Conservation (phyloP, 441 rosid genomes). For the Brassica hybrid region DNA sequence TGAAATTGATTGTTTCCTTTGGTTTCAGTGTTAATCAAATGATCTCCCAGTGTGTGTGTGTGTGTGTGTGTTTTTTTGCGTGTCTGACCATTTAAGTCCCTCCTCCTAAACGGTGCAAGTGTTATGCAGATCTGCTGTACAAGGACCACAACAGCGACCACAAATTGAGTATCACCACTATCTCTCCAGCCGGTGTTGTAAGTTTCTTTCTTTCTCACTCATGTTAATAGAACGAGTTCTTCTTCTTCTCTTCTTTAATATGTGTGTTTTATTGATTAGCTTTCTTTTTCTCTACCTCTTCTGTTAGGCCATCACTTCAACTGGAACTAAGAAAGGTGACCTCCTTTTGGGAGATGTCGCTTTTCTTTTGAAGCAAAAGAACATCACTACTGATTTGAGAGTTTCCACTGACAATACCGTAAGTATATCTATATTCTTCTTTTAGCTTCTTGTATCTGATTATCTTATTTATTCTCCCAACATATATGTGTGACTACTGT, state of each 20-base stretch:
- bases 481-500: background rate
- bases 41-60: no score
- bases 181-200: slow-evolving; percentile 80
- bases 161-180: slow-evolving; percentile 84
- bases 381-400: slow-evolving; percentile 81
- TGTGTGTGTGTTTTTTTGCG: no score
- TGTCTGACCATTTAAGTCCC: no score
- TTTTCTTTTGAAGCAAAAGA: slow-evolving; percentile 82
- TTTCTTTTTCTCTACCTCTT: background rate
- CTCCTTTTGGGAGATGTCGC: slow-evolving; percentile 66
- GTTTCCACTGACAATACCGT: slow-evolving; percentile 83
- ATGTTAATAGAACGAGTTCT: no score
- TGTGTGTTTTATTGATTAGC: no score
- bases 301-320: slow-evolving; percentile 78
- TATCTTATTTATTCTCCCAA: background rate
- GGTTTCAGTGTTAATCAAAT: no score
- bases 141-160: slow-evolving; percentile 91
- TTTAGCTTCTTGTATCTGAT: background rate
- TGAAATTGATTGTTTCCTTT: background rate
- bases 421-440: background rate
- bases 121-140: slow-evolving; percentile 75
- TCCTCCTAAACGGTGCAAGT: background rate
- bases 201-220: background rate
- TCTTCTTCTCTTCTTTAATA: background rate
- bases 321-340: slow-evolving; percentile 83